Conservation (phyloP, 2,329 filamentous ascomycete species). For the Claviceps africana region DNA sequence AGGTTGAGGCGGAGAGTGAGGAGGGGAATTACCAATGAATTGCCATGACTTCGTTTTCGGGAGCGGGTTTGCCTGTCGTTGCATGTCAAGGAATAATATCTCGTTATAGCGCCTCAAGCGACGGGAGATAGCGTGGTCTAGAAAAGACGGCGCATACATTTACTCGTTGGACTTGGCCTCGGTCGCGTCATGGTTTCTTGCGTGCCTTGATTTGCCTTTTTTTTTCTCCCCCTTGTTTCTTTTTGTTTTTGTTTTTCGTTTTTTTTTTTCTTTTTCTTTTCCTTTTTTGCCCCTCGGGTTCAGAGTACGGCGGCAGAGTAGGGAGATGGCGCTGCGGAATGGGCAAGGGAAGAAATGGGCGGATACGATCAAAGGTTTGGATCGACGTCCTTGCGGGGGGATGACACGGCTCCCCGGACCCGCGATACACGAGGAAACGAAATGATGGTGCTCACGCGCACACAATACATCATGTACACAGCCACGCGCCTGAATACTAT, state of each 20-base stretch:
- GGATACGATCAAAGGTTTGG: background rate
- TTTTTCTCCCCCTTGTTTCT: no score
- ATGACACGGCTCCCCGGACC: no score
- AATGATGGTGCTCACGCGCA: background rate
- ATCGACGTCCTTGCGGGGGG: background rate
- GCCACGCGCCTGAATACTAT: no score
- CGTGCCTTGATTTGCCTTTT: no score
- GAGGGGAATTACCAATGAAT: background rate
- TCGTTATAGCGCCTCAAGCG: background rate
- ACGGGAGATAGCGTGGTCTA: background rate
- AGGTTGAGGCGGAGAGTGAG: constrained; percentile 6
- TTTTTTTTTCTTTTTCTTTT: background rate
- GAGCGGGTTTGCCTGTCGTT: background rate
- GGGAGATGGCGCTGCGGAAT: background rate
- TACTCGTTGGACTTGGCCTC: background rate
- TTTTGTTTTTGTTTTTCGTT: no score
- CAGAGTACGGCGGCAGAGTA: background rate
- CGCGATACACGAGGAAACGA: background rate
- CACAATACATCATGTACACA: background rate
- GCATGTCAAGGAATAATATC: background rate
- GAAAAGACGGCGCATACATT: background rate
- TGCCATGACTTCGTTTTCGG: no score
- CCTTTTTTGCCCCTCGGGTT: no score
- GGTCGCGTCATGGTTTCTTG: background rate
- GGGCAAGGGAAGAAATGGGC: background rate